These are phyloP conservation scores for Claviceps lovelessii DNA, from an alignment of 2,329 filamentous ascomycete species.

Conservation along the genomic window DNA sequence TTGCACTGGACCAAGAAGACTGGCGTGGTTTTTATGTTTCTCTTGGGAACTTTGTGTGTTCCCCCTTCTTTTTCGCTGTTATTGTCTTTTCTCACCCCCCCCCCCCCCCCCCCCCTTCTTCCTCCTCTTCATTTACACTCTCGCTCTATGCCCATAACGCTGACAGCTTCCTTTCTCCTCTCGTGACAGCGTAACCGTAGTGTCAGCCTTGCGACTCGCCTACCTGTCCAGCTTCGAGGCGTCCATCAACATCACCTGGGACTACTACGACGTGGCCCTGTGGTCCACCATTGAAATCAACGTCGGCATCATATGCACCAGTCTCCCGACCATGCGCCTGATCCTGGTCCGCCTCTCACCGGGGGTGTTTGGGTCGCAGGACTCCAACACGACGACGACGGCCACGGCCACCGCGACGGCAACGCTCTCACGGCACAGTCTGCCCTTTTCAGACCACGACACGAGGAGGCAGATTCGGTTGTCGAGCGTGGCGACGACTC, in stretches of 20 bases:
- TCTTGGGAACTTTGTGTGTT: slow-evolving; percentile 25
- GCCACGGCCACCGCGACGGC: too few species aligned
- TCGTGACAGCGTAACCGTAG: slow-evolving; percentile 13
- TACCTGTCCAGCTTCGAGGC: slow-evolving; percentile 13
- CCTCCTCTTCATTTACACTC: too few species aligned
- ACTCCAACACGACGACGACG: background rate
- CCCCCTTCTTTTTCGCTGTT: background rate
- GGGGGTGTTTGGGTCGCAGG: background rate
- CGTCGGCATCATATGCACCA: slow-evolving; percentile 18
- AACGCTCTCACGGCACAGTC: background rate
- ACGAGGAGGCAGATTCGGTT: slow-evolving; percentile 1
- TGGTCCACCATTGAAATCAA: slow-evolving; percentile 20
- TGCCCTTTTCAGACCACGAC: background rate
- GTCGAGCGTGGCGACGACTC: background rate
- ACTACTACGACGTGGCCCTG: slow-evolving; percentile 9
- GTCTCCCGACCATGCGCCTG: slow-evolving; percentile 15
- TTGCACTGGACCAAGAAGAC: slow-evolving; percentile 30
- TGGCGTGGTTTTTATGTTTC: slow-evolving; percentile 31
- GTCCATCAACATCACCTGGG: slow-evolving; percentile 15
- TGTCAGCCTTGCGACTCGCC: slow-evolving; percentile 16
- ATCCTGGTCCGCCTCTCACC: slow-evolving; percentile 7
- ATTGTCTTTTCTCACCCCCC: background rate
- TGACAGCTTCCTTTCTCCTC: too few species aligned
- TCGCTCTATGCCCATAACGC: background rate
- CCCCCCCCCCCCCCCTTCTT: too few species aligned